Conservation (phyloP, 169 alveolate genomes). For the Plasmodium cynomolgi region DNA sequence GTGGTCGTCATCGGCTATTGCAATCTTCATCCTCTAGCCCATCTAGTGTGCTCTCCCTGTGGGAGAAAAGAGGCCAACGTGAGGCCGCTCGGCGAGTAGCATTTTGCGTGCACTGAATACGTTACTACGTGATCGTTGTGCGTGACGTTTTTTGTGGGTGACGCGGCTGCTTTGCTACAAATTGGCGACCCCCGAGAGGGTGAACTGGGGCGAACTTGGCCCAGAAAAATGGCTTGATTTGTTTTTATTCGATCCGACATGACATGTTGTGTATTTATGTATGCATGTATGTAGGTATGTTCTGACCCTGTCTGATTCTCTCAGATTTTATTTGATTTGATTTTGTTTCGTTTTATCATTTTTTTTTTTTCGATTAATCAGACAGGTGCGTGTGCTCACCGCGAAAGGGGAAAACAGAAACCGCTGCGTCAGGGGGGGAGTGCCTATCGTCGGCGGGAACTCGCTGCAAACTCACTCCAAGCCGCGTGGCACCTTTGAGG, state of each 20-base stretch:
- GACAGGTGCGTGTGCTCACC: neutral
- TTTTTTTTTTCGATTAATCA: too few relatives aligned
- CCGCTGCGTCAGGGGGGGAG: neutral
- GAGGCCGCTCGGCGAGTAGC: too few relatives aligned
- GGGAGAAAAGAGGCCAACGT: neutral
- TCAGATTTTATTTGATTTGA: too few relatives aligned
- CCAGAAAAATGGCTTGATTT: neutral
- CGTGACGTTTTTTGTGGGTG: too few relatives aligned
- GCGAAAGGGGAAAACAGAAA: neutral
- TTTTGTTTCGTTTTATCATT: neutral
- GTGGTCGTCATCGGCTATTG: neutral
- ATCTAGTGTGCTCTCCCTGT: neutral
- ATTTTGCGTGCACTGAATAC: too few relatives aligned
- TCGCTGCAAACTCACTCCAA: neutral
- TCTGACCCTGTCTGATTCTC: neutral
- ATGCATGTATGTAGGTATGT: neutral
- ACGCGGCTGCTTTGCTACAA: neutral
- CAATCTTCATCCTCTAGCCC: neutral
- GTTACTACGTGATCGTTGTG: too few relatives aligned
- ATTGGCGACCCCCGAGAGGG: neutral
- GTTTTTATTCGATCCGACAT: neutral
- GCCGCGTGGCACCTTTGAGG: too few relatives aligned
- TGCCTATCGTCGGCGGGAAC: neutral
- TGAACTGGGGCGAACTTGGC: neutral
- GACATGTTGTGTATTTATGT: neutral